These are phyloP conservation scores for Epichloe amarillans DNA, from an alignment of 2,329 filamentous ascomycete species.

Conservation along the genomic window DNA sequence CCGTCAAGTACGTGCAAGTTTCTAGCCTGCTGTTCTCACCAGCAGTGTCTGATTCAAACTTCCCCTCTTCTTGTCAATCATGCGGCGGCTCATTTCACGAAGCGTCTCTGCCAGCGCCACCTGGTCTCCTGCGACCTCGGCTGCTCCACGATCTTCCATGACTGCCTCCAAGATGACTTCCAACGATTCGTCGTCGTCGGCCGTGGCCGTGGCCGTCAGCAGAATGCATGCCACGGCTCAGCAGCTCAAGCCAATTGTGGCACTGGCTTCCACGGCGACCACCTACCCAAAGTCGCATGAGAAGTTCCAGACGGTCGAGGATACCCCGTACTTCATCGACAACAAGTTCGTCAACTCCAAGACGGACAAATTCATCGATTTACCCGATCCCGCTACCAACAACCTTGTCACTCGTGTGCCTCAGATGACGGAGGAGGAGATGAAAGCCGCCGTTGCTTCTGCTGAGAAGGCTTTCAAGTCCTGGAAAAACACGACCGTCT, in stretches of 20 bases:
- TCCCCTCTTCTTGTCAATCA: constrained; percentile 13
- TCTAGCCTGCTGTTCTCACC: not conserved
- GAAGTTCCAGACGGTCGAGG: constrained; percentile 49
- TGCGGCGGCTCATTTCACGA: constrained; percentile 34
- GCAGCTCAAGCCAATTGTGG: constrained; percentile 38
- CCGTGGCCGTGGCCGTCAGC: constrained; percentile 27
- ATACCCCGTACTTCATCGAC: constrained; percentile 73
- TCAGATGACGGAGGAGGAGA: constrained; percentile 66
- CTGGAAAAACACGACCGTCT: constrained; percentile 60
- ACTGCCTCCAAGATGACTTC: constrained; percentile 23
- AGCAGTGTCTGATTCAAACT: not conserved
- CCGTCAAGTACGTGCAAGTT: constrained; percentile 2
- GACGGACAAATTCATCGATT: constrained; percentile 61
- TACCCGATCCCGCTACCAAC: constrained; percentile 75
- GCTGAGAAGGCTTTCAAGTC: constrained; percentile 62
- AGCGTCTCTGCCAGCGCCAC: constrained; percentile 23
- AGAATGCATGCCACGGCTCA: constrained; percentile 44
- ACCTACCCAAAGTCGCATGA: constrained; percentile 61
- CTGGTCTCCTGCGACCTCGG: constrained; percentile 17
- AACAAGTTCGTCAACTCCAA: constrained; percentile 61
- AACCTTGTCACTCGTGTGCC: constrained; percentile 74
- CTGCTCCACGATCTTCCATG: constrained; percentile 14
- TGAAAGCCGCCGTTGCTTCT: constrained; percentile 61
- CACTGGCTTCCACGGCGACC: constrained; percentile 40
- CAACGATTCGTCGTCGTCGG: constrained; percentile 16